Evolutionary conservation across 2,329 filamentous ascomycete species (phyloP).

Genomic region (Cladosporium sp.): DNA sequence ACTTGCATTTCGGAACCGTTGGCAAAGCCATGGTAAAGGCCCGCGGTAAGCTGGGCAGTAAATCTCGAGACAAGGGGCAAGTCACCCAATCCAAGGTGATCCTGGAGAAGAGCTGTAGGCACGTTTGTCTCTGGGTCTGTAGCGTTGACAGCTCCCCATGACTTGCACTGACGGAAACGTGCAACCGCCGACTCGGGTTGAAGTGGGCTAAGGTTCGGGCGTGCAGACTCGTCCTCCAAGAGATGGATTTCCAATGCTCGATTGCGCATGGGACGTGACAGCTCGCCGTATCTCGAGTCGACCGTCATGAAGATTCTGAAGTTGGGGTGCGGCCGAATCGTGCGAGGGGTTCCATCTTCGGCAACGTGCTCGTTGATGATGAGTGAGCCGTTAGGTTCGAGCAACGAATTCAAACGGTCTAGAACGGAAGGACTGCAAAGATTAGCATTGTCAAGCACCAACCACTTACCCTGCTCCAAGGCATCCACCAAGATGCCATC

Average conservation of each 20-base stretch:
- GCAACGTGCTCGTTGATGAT: constrained; percentile 92
- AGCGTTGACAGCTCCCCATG: neutral
- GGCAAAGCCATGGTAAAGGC: constrained; percentile 15
- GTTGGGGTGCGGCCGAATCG: constrained; percentile 75
- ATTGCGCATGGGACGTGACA: constrained; percentile 95
- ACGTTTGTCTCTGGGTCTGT: neutral
- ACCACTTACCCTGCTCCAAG: constrained; percentile 79
- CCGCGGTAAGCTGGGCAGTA: constrained; percentile 16
- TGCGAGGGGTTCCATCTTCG: constrained; percentile 70
- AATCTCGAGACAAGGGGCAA: constrained; percentile 17
- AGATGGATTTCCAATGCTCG: constrained; percentile 86
- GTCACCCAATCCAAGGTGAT: constrained; percentile 24
- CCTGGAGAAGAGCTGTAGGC: constrained; percentile 7
- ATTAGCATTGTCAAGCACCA: constrained; percentile 95
- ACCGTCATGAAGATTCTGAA: constrained; percentile 94
- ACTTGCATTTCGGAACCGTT: neutral
- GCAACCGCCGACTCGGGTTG: constrained; percentile 27
- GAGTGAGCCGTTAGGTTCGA: constrained; percentile 82
- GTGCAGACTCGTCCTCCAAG: neutral
- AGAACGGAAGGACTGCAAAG: constrained; percentile 92
- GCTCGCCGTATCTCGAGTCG: constrained; percentile 84
- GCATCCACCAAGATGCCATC: constrained; percentile 89
- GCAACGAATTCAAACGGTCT: constrained; percentile 86
- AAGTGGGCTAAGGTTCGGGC: constrained; percentile 15
- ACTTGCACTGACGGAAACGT: constrained; percentile 18